Base-by-base conservation (phyloP, 129 eudicot genomes). In the Ambrosia artemisiifolia region DNA sequence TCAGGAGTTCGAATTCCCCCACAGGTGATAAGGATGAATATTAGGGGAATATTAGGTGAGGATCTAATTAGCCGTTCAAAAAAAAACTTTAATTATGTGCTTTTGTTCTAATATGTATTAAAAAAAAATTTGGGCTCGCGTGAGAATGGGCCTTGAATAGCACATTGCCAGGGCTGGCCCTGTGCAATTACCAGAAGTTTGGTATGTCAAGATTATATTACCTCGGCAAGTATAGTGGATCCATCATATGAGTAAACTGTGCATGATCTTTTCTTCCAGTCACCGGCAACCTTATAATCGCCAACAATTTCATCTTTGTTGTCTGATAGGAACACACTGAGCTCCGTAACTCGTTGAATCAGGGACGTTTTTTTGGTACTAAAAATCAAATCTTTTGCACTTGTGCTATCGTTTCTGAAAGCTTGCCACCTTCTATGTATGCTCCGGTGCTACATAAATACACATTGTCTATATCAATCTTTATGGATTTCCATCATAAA, bases 351-450 rank as follows among this genome's bases (percentile, higher is more conserved):
- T 67, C 55, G 65, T 62, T 77, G 76, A 38, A 77, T 77, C 10
- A 77, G 30, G 5, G 76, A 38, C 1, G 65, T 60, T 56, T 77
- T 77, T 77, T 77, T 77, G 1, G 71, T 70, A 61, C 81, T 77
- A 40, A 77, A 77, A 6, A 70, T 77, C 70, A 77, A 77, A 49
- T 77, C 76, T 62, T 77, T 77, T 63, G 65, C 48, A 14, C 14
- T 60, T 61, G 76, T 61, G 56, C 71, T 61, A 19, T 69, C 75
- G 24, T 75, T 69, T 62, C 81, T 69, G 30, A 77, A 77, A 48
- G 81, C 81, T 69, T 69, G 81, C 81, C 81, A 61, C 81, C 76
- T 77, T 77, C 71, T 61, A 69, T 77, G 81, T 3, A 69, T 77
- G 53, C 71, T 77, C 11, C 75, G 65, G 3, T 33, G 81, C 81